Evolutionary conservation across 495 filamentous ascomycete species (phyloP).

Genomic region (Penicillium herquei): DNA sequence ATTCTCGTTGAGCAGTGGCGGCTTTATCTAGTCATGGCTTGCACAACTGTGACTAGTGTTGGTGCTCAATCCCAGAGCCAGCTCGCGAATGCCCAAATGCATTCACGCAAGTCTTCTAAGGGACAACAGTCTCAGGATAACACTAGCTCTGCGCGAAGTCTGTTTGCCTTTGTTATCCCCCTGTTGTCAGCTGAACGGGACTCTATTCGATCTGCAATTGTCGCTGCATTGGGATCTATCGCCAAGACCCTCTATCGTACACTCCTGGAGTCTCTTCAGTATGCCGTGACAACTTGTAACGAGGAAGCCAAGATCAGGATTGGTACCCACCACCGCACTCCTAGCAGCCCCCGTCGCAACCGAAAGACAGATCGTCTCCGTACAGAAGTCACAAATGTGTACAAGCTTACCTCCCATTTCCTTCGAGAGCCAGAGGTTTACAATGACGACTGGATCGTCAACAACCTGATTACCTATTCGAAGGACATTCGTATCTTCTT

Average conservation of each 20-base stretch:
- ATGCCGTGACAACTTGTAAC: slow-evolving; percentile 74
- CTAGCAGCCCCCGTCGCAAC: slow-evolving; percentile 72
- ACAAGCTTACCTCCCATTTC: slow-evolving; percentile 91
- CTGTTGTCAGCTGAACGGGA: slow-evolving; percentile 73
- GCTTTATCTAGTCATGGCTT: slow-evolving; percentile 95
- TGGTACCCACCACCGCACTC: slow-evolving; percentile 69
- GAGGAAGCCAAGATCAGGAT: slow-evolving; percentile 86
- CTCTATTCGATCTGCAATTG: slow-evolving; percentile 85
- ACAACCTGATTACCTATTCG: slow-evolving; percentile 84
- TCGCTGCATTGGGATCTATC: slow-evolving; percentile 87
- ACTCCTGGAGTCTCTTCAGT: slow-evolving; percentile 84
- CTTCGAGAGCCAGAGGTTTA: slow-evolving; percentile 75
- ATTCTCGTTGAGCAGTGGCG: slow-evolving; percentile 97
- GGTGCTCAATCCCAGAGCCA: slow-evolving; percentile 63
- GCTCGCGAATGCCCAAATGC: slow-evolving; percentile 60
- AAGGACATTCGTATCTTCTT: slow-evolving; percentile 92
- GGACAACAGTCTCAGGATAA: slow-evolving; percentile 68
- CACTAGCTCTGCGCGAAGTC: slow-evolving; percentile 78
- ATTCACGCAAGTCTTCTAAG: slow-evolving; percentile 82
- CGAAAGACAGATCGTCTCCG: slow-evolving; percentile 80
- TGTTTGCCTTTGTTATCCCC: slow-evolving; percentile 90
- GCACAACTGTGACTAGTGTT: slow-evolving; percentile 86
- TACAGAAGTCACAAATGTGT: slow-evolving; percentile 93
- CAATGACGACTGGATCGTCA: slow-evolving; percentile 88
- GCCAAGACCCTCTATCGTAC: slow-evolving; percentile 95